Base-by-base conservation (phyloP, 495 filamentous ascomycete genomes). In the Penicillium tannophilum region DNA sequence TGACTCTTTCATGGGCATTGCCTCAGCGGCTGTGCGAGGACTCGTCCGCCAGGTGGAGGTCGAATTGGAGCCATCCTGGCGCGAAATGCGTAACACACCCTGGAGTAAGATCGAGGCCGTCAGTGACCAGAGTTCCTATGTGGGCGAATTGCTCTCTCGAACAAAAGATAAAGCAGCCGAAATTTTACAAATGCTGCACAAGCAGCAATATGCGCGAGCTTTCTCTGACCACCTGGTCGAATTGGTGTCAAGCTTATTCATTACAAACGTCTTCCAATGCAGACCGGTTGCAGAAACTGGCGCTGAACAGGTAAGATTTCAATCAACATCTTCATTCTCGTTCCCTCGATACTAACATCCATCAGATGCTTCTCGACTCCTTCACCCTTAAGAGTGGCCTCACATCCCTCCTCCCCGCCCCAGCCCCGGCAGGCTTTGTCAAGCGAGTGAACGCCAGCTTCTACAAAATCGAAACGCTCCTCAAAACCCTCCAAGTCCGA, bases 221-320 rank as follows among this genome's bases (percentile, higher is more conserved):
- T 97, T 98, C 67, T 94, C 91, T 59, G 95, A 98, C 66, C 91
- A 97, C 63, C 71, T 97, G 17, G 91, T 98, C 16, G 95, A 98
- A 66, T 78, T 89, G 58, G 77, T 97, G 53, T 86, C 88, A 17
- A 89, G 81, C 58, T 75, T 88, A 6, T 98, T 93, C 72, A 83
- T 97, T 63, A 72, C 78, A 39, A 96, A 90, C 62, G 85, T 97
- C 59, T 91, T 96, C 44, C 90, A 91, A 67, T 96, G 91, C 75
- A 87, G 82, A 59, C 94, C 94, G 19, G 85, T 98, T 54, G 90
- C 90, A 16, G 93, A 97, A 71, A 91, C 92, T 49, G 94, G 92
- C 24, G 94, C 94, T n/a, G 95, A 98, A 74, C 94, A 95, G 81
- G 87, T 89, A 23, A 23, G 75, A 59, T 58, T 41, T 28, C 0